These are phyloP conservation scores for Cladosporium sp. DNA, from an alignment of 2,329 filamentous ascomycete species.

Conservation along the genomic window DNA sequence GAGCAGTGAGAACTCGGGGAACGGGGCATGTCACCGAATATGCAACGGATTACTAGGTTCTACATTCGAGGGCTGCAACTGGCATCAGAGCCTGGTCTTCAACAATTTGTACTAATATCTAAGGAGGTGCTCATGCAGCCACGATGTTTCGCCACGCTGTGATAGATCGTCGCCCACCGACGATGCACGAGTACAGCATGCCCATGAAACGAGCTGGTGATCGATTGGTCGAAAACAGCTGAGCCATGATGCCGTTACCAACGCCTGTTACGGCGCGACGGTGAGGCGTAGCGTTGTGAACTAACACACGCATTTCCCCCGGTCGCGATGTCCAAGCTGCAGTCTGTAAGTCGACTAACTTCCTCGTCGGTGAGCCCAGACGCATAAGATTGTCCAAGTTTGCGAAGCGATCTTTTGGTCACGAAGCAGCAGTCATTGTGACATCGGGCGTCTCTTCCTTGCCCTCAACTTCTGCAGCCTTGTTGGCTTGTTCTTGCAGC, in stretches of 20 bases:
- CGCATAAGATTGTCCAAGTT: not conserved
- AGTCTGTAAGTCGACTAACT: not conserved
- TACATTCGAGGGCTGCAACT: not conserved
- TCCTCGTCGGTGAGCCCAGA: not conserved
- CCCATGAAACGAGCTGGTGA: not conserved
- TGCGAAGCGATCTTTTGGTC: not conserved
- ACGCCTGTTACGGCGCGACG: not conserved
- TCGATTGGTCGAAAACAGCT: not conserved
- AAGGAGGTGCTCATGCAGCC: not conserved
- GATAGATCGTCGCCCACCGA: not conserved
- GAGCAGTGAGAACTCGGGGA: not conserved
- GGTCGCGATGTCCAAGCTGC: not conserved
- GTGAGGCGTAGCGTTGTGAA: not conserved
- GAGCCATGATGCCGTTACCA: not conserved
- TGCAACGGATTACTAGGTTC: not conserved
- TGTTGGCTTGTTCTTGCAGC: constrained; percentile 6
- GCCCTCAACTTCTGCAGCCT: constrained; percentile 4
- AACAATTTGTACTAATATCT: not conserved
- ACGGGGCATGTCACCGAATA: not conserved
- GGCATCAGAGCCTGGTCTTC: not conserved
- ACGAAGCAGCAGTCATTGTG: constrained; percentile 4
- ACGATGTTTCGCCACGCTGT: not conserved
- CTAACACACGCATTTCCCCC: not conserved
- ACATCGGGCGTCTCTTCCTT: not conserved
- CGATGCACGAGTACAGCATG: not conserved